Conservation (phyloP, 495 filamentous ascomycete species). For the Parachaetomium inaequale region DNA sequence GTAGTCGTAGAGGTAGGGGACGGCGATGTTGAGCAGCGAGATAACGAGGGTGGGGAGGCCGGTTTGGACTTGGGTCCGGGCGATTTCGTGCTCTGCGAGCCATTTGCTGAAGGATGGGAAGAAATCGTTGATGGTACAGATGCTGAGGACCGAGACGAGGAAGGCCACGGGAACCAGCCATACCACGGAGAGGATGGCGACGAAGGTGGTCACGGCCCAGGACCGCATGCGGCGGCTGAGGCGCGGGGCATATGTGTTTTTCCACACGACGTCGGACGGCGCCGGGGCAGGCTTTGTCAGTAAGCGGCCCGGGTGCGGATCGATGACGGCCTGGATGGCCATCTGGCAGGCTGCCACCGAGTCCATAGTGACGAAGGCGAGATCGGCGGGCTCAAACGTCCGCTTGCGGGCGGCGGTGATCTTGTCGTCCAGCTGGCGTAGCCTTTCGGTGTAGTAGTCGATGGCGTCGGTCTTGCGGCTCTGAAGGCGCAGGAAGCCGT, state of each 20-base stretch:
- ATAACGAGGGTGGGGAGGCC: constrained; percentile 80
- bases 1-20: constrained; percentile 94
- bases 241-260: constrained; percentile 83
- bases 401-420: constrained; percentile 68
- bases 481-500: constrained; percentile 70
- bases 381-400: constrained; percentile 69
- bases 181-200: constrained; percentile 76
- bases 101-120: constrained; percentile 65
- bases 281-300: constrained; percentile 80
- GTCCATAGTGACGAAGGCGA: constrained; percentile 96
- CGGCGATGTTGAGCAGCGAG: constrained; percentile 80
- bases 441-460: constrained; percentile 84
- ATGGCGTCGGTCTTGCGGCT: constrained; percentile 81
- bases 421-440: constrained; percentile 75
- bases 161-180: constrained; percentile 85
- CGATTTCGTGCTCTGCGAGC: constrained; percentile 62
- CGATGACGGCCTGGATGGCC: constrained; percentile 88
- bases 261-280: constrained; percentile 87
- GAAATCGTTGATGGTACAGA: constrained; percentile 70
- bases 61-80: constrained; percentile 75
- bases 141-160: constrained; percentile 71
- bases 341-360: constrained; percentile 90
- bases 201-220: constrained; percentile 78
- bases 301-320: constrained; percentile 81
- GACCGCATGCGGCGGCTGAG: constrained; percentile 66